phyloP scores from a whole-genome alignment of 805 yeast genomes.

The Scheffersomyces lignosus region DNA sequence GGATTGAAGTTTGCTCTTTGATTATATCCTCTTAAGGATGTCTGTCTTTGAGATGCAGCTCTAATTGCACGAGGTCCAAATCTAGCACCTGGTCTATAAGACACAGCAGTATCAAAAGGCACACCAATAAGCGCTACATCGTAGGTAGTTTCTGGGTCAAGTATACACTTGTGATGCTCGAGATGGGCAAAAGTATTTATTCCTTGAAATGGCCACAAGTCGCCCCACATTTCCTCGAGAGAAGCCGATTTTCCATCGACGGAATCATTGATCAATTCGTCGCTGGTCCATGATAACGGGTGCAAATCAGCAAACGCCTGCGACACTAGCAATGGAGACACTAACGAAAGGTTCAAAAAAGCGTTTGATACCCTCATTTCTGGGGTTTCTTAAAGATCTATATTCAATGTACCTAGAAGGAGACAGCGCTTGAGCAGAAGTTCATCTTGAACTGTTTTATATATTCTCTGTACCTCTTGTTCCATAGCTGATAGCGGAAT shows the following conservation, averaged over 20 bases:
- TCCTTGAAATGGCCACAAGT: slow-evolving; percentile 71
- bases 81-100: slow-evolving; percentile 79
- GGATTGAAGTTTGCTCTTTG: slow-evolving; percentile 60
- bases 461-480: not conserved
- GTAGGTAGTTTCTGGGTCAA: slow-evolving; percentile 45
- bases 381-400: not conserved
- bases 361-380: not conserved
- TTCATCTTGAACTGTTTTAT: too few relatives aligned
- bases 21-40: slow-evolving; percentile 67
- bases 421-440: too few relatives aligned
- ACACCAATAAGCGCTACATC: slow-evolving; percentile 78
- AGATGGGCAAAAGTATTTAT: slow-evolving; percentile 75
- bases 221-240: slow-evolving; percentile 68
- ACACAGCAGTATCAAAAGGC: slow-evolving; percentile 81
- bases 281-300: not conserved
- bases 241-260: slow-evolving; percentile 26
- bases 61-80: slow-evolving; percentile 79
- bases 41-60: slow-evolving; percentile 70
- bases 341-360: not conserved
- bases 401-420: not conserved
- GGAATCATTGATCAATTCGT: slow-evolving; percentile 3
- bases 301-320: not conserved
- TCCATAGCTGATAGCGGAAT: not conserved
- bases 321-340: not conserved
- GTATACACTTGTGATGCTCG: slow-evolving; percentile 57